Evolutionary conservation across 768 basidiomycete species (phyloP), one percentile per base, ranked within the genome.

Genomic region (Chiua virens): DNA sequence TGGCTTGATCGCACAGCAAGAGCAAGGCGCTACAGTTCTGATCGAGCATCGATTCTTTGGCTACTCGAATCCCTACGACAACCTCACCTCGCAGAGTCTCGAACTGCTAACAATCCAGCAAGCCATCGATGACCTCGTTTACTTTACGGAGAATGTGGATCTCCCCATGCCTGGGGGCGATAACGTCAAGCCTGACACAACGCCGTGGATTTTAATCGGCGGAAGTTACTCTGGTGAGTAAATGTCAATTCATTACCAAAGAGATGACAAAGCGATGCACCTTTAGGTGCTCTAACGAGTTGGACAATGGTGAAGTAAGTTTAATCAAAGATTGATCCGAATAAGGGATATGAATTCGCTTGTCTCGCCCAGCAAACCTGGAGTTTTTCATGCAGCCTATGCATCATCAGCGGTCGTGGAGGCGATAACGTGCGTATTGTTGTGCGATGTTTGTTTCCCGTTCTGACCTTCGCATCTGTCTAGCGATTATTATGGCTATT

Each of bases 21-120:
- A 86, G 50, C 79, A 78, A 32, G 87, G 82, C 20, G 80, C 80
- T 17, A 76, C 79, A 6, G 72, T 89, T 55, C 70, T 88, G 25
- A 53, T 88, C 22, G 87, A 89, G 59, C 87, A 89, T 60, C 77
- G 88, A 21, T 90, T 84, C 73, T 89, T 82, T 54, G 87, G 87
- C 14, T 67, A 79, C n/a, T 89, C 86, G 50, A 90, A 87, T 62
- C 87, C 87, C 5, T 77, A 75, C 42, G 71, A 77, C 18, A 75
- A 88, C 63, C 75, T 89, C 23, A 79, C 73, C 30, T 78, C 77
- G 27, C 66, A 76, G 57, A 87, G 82, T 60, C 69, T 89, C 39
- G 67, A 70, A 41, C 56, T 80, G 13, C 83, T 84, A 62, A 88
- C 85, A 2, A 77, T 89, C 42, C 82, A 87, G 62, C 87, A 89